These are phyloP conservation scores for Solanum sitiens DNA, from an alignment of 257 asterid genomes.

Conservation along the genomic window DNA sequence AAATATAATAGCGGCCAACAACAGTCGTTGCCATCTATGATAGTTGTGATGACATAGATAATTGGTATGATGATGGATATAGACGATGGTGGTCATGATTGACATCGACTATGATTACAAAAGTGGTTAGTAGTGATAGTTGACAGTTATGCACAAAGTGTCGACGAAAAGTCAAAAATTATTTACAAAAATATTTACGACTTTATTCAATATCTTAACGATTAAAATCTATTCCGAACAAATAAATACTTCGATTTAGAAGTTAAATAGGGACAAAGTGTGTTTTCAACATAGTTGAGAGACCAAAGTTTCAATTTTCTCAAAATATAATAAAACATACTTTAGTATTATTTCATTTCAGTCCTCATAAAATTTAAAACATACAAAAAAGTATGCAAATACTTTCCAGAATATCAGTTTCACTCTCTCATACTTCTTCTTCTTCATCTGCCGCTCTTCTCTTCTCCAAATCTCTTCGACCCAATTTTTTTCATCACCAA, in stretches of 20 bases:
- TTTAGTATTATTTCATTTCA: neutral
- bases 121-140: too few species aligned
- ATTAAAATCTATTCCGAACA: neutral
- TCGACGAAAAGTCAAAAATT: too few species aligned
- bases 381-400: constrained; percentile 2
- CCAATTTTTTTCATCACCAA: constrained; percentile 17
- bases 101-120: neutral
- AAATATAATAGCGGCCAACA: neutral
- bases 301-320: neutral
- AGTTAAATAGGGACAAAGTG: neutral
- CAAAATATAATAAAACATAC: neutral
- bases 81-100: neutral
- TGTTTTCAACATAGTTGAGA: neutral
- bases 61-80: neutral
- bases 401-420: constrained; percentile 14
- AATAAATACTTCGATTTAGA: neutral
- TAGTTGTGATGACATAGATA: neutral
- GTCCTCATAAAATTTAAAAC: neutral
- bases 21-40: neutral
- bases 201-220: too few species aligned
- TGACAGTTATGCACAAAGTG: too few species aligned
- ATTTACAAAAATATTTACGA: too few species aligned
- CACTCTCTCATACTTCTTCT: neutral
- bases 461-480: constrained; percentile 17
- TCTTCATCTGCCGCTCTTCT: constrained; percentile 8